Conservation (phyloP, 2,329 filamentous ascomycete species). For the Huntiella bhutanensis region DNA sequence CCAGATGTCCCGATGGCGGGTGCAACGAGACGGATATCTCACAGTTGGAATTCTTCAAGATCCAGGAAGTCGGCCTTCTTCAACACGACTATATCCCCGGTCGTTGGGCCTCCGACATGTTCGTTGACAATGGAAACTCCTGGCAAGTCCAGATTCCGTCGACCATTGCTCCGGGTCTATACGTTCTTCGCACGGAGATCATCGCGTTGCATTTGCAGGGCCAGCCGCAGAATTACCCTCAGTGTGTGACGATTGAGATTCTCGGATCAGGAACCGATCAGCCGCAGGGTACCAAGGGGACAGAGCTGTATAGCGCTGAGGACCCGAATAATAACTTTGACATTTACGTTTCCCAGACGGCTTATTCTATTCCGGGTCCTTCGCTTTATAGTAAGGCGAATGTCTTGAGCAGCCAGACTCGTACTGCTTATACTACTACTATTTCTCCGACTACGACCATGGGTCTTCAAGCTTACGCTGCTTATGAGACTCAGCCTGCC, state of each 20-base stretch:
- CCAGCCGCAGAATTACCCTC: slow-evolving; percentile 31
- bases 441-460: slow-evolving; percentile 16
- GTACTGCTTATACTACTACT: slow-evolving; percentile 26
- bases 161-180: slow-evolving; percentile 29
- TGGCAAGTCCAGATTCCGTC: slow-evolving; percentile 29
- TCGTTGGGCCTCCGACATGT: slow-evolving; percentile 35
- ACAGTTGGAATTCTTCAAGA: slow-evolving; percentile 39
- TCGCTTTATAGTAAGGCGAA: slow-evolving; percentile 8
- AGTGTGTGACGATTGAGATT: slow-evolving; percentile 31
- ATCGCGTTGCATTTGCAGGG: slow-evolving; percentile 33
- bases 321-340: slow-evolving; percentile 21
- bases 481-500: no score
- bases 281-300: slow-evolving; percentile 18
- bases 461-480: no score
- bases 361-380: slow-evolving; percentile 8
- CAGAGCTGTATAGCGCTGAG: slow-evolving; percentile 19
- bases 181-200: slow-evolving; percentile 36
- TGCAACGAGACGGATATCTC: slow-evolving; percentile 32
- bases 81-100: slow-evolving; percentile 23
- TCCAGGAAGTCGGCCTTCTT: slow-evolving; percentile 33
- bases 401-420: slow-evolving; percentile 3
- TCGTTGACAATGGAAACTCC: slow-evolving; percentile 27
- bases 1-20: slow-evolving; percentile 31
- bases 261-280: slow-evolving; percentile 20
- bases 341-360: slow-evolving; percentile 15